Base-by-base conservation (phyloP, 2,329 filamentous ascomycete species). In the Mycosphaerelloides madeirae region DNA sequence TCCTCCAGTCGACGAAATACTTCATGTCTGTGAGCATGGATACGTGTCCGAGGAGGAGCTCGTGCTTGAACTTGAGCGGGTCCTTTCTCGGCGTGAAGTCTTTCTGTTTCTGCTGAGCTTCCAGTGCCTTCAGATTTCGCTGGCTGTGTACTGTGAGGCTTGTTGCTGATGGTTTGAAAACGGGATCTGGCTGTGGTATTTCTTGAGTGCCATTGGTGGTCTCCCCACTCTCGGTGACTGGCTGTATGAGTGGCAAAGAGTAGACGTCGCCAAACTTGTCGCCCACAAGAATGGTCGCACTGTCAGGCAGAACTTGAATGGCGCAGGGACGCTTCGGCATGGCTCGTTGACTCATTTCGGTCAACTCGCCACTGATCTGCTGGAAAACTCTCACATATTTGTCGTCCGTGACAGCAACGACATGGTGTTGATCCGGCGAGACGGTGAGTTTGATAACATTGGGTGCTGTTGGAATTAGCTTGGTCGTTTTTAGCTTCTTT, bases 241-340 rank as follows among this genome's bases (percentile, higher is more conserved):
- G 56, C 22, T 25, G 22, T 34, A 88, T 64, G 3, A 97, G 73
- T 12, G 93, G 91, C 6, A 98, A 69, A 9, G 86, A 79, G 68
- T 95, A 97, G 49, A 96, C 91, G 65, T 98, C 93, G 54, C 93
- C 93, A 61, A 97, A 97, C 67, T 98, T 98, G 72, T 98, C 93
- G 41, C 82, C 91, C 50, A 80, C 82, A 46, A 97, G 68, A 51
- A 98, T 87, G 7, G 81, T 85, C 33, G 76, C 74, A 50, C 80
- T 76, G 61, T 90, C 83, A 31, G 79, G 71, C 6, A 84, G 81
- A 41, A 96, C 68, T 40, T 77, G 71, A 46, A 97, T 72, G 29
- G 85, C 81, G 62, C 84, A 91, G 11, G 90, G 88, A 29, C 89
- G 82, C 71, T 96, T 97, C 31, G 89, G 87, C 85, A 97, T 94